Percentiles rank a stretch among this genome's conserved stretches.
Conservation (phyloP, 805 yeast genomes). For the Kuraishia cidri region DNA sequence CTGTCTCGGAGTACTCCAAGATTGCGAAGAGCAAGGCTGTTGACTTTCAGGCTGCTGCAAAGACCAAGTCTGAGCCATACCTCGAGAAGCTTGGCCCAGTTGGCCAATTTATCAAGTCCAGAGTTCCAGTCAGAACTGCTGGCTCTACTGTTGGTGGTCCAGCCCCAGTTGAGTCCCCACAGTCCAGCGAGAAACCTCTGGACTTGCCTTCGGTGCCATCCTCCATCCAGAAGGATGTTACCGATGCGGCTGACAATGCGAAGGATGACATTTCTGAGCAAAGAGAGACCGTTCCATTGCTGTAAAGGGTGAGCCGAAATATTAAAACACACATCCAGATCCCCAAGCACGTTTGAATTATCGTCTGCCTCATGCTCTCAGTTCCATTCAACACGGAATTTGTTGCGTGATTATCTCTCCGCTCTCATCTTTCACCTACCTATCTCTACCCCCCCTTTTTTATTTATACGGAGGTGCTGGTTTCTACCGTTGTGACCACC, state of each 20-base stretch:
- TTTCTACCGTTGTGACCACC: too few relatives aligned
- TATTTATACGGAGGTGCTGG: too few relatives aligned
- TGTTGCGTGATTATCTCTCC: too few relatives aligned
- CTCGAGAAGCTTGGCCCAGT: conserved; percentile 61
- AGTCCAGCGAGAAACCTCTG: neutral
- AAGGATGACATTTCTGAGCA: too few relatives aligned
- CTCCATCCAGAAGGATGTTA: conserved; percentile 1
- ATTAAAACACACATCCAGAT: too few relatives aligned
- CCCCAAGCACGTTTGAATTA: too few relatives aligned
- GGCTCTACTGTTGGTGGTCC: conserved; percentile 50
- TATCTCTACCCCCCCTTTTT: too few relatives aligned
- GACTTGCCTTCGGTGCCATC: conserved; percentile 1
- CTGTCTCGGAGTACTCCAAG: conserved; percentile 34
- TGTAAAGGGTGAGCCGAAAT: too few relatives aligned
- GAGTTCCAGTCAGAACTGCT: conserved; percentile 60
- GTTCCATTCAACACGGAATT: too few relatives aligned
- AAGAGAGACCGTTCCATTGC: too few relatives aligned
- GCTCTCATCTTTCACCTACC: too few relatives aligned
- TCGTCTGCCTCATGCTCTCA: too few relatives aligned
- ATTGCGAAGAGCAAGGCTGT: conserved; percentile 42
- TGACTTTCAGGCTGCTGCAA: conserved; percentile 27
- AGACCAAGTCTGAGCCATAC: conserved; percentile 44
- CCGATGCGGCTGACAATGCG: neutral
- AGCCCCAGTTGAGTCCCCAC: conserved; percentile 3
- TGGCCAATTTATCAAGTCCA: conserved; percentile 46